Conservation (phyloP, 345 rosid genomes). For the Pistacia integerrima region DNA sequence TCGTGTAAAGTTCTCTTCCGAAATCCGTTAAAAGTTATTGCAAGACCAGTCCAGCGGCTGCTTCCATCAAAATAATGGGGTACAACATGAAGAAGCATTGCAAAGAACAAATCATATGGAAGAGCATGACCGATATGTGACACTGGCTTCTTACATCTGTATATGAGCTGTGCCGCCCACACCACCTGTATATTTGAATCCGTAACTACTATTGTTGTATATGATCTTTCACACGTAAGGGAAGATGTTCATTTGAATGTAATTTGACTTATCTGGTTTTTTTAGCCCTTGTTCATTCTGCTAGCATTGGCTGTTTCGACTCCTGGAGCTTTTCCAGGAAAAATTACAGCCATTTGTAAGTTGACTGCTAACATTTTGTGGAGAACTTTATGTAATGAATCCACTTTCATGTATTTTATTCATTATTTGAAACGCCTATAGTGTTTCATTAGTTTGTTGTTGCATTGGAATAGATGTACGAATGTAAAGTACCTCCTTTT, state of each 20-base stretch:
- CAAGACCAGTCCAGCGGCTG: not conserved
- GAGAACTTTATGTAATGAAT: constrained; percentile 1
- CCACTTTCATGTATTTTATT: not conserved
- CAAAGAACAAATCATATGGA: constrained; percentile 4
- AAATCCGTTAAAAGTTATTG: not conserved
- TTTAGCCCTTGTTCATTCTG: not conserved
- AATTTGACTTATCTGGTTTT: not conserved
- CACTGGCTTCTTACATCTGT: constrained; percentile 1
- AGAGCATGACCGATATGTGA: not conserved
- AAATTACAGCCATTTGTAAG: constrained; percentile 1
- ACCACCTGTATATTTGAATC: constrained; percentile 21
- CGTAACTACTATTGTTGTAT: constrained; percentile 21
- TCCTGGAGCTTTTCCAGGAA: not conserved
- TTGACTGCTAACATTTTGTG: not conserved
- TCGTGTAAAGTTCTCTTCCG: constrained; percentile 33
- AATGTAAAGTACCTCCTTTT: no score
- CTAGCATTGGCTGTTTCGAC: not conserved
- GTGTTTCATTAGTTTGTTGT: not conserved
- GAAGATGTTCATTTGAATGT: not conserved
- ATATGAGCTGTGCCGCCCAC: constrained; percentile 5
- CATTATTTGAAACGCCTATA: not conserved
- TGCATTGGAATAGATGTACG: not conserved
- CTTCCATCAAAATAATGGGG: constrained; percentile 17
- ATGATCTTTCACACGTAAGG: constrained; percentile 14
- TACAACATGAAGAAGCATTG: constrained; percentile 12